Evolutionary conservation across 306 rosid species (phyloP), one percentile per base, ranked within the genome.

Genomic region (Elaeagnus macrophylla): DNA sequence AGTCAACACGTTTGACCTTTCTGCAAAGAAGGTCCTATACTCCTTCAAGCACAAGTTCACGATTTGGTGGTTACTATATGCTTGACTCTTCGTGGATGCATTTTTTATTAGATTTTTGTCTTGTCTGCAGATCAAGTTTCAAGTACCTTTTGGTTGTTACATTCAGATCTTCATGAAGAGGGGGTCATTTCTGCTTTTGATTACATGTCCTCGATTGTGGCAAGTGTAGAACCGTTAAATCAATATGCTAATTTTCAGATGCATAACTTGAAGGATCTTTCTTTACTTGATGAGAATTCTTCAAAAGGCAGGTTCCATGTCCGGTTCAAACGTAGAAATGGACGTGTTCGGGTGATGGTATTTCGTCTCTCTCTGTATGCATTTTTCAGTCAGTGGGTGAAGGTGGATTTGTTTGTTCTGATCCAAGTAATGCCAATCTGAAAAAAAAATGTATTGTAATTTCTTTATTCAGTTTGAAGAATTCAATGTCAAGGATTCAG

Each of bases 271-370:
- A 83, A 67, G 55, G 69, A 65, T 51, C 47, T 43, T 10, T 65
- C 76, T 54, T 58, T 66, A 51, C 67, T 60, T 8, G 81, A 77
- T 61, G 74, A 55, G 53, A 81, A 63, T 61, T 72, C 58, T 51
- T 73, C 78, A 6, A 78, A 75, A 48, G 95, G 94, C 51, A 90
- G 77, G 70, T 72, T 90, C 56, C 83, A 66, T 74, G 84, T 80
- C 60, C 77, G 94, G 54, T 76, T 60, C 69, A 90, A 90, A 68
- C 95, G 91, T 49, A 80, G 97, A 86, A 90, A 86, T 76, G 97
- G 97, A 48, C 94, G 94, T 40, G 95, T 90, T 61, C 80, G 81
- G 79, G 86, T 68, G 65, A 77, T 57, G 94, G 97, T 90, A 70
- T 77, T 63, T 45, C 65, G 64, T 64, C 67, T 17, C 61, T 64